A percentile compares a stretch with the other conserved stretches of the same genome.
Evolutionary conservation across 345 rosid species (phyloP).

Genomic region (Ricinus communis): DNA sequence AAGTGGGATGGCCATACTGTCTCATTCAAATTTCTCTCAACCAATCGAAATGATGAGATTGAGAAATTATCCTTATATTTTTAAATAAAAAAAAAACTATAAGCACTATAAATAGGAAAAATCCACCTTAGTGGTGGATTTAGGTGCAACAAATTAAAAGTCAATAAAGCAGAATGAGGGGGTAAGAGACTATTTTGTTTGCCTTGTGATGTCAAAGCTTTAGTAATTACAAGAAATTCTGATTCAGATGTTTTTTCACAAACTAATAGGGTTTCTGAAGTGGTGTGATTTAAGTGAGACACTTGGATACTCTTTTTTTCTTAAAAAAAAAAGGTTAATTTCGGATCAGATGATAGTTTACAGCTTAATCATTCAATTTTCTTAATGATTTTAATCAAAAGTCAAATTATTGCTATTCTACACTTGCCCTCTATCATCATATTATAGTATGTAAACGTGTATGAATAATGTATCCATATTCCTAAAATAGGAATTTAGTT

Average conservation of each 20-base stretch:
- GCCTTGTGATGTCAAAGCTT: constrained; percentile 25
- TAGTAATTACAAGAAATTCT: background rate
- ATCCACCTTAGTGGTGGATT: constrained; percentile 18
- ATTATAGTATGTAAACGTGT: too few species aligned
- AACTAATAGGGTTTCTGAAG: background rate
- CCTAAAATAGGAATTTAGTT: background rate
- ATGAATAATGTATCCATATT: too few species aligned
- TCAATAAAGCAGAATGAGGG: constrained; percentile 18
- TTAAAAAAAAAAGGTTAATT: background rate
- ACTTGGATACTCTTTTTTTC: too few species aligned
- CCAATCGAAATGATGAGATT: constrained; percentile 20
- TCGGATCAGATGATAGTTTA: background rate
- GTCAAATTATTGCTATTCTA: background rate
- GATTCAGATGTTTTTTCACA: background rate
- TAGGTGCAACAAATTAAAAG: constrained; percentile 15
- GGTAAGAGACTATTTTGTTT: background rate
- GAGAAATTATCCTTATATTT: constrained; percentile 1
- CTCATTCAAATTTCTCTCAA: constrained; percentile 4
- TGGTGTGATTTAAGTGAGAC: too few species aligned
- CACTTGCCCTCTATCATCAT: background rate
- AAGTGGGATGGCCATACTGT: constrained; percentile 31
- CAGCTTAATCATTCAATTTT: background rate
- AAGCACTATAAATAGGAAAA: constrained; percentile 29
- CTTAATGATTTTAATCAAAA: background rate
- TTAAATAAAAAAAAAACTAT: background rate